Conservation (phyloP, 164 flowering plant genomes). For the Santalum album region DNA sequence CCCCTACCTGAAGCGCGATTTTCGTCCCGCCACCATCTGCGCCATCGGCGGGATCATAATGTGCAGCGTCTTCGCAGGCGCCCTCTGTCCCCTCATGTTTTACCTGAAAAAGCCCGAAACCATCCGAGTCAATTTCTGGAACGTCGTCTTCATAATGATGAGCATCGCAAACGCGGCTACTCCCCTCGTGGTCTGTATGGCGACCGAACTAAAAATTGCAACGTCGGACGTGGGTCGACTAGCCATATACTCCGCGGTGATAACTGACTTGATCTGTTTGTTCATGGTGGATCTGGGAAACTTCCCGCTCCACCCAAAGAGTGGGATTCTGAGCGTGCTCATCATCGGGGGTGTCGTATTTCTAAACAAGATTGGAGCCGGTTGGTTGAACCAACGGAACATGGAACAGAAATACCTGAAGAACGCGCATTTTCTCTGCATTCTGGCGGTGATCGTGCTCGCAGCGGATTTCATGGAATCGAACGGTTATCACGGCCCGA, state of each 20-base stretch:
- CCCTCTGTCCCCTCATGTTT: constrained; percentile 18
- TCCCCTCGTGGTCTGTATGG: constrained; percentile 34
- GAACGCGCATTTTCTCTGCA: constrained; percentile 23
- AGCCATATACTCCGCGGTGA: constrained; percentile 31
- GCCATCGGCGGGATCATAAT: constrained; percentile 24
- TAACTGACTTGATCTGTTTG: constrained; percentile 32
- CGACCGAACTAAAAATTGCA: constrained; percentile 38
- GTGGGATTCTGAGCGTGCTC: constrained; percentile 1
- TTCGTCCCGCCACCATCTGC: constrained; percentile 13
- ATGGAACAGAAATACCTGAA: constrained; percentile 33
- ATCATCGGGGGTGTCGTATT: constrained; percentile 13
- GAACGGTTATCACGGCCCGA: constrained; percentile 25
- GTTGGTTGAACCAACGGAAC: constrained; percentile 30
- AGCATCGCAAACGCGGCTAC: constrained; percentile 29
- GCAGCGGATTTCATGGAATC: constrained; percentile 20
- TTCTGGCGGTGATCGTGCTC: constrained; percentile 20
- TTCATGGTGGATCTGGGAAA: no score
- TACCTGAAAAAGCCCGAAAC: constrained; percentile 6
- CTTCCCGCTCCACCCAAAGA: no score
- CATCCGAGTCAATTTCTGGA: constrained; percentile 3
- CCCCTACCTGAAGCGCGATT: constrained; percentile 23
- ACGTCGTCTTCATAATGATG: constrained; percentile 22
- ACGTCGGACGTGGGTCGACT: constrained; percentile 41
- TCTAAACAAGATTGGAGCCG: constrained; percentile 16
- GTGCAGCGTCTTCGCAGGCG: constrained; percentile 24